Evolutionary conservation across 139 green algal species (phyloP).

Genomic region (Nannochloris sp.): DNA sequence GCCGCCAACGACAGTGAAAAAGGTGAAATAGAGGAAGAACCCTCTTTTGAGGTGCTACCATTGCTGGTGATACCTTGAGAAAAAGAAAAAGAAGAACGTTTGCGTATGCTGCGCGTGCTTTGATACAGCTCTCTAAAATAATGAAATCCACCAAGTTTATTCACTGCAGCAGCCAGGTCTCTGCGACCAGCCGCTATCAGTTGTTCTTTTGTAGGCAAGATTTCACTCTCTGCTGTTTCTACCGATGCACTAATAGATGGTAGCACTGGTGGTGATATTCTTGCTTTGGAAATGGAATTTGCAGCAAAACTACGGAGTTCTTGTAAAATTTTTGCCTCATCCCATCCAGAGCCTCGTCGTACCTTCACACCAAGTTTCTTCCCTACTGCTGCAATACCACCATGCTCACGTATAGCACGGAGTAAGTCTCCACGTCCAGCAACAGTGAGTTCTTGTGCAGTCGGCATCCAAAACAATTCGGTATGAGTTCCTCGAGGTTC

Average conservation of each 20-base stretch:
- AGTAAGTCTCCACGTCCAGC: constrained; percentile 25
- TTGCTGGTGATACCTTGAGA: too few species aligned
- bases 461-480: constrained; percentile 24
- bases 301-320: constrained; percentile 5
- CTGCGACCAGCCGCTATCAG: constrained; percentile 2
- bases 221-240: neutral
- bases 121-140: neutral
- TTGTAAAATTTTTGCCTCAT: constrained; percentile 1
- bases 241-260: too few species aligned
- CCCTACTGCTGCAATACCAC: constrained; percentile 22
- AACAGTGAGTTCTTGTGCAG: constrained; percentile 15
- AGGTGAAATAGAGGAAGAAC: too few species aligned
- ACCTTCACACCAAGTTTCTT: constrained; percentile 11
- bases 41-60: too few species aligned
- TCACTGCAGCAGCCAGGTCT: constrained; percentile 3
- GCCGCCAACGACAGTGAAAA: too few species aligned
- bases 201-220: constrained; percentile 7
- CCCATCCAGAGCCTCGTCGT: neutral
- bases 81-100: too few species aligned
- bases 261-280: too few species aligned
- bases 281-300: neutral
- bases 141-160: constrained; percentile 1
- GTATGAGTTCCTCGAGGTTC: neutral
- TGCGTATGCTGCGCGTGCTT: neutral
- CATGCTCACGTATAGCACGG: constrained; percentile 21